Evolutionary conservation across 2,329 filamentous ascomycete genomes (phyloP), one percentile per base, ranked within the genome.

Genomic region (Diaporthe destruens): DNA sequence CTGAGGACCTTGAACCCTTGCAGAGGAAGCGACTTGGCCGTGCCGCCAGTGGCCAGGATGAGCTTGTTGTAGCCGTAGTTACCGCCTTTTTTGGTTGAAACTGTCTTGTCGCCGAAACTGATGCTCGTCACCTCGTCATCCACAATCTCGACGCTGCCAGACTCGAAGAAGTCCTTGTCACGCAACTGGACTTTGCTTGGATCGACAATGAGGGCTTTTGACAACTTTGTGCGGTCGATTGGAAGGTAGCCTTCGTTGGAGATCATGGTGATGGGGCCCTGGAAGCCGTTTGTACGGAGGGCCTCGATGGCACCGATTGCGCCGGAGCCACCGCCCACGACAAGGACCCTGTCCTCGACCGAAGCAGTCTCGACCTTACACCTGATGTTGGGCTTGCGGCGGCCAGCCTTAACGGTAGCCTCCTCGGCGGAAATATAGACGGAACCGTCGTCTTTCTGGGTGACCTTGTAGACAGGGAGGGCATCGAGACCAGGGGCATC

Each of bases 151-250:
- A 93, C 85, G 20, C 84, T 85, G 20, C 86, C 89, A 12, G 83
- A 83, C 72, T 91, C 91, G 82, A 94, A 98, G 89, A 93, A 98
- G 44, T 91, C 90, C 75, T 90, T 87, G 69, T 93, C 89, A 74
- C 96, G 89, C 87, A 91, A 93, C 54, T 92, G 90, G 55, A 98
- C 84, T 84, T 97, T 98, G 56, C 88, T 87, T 1, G 90, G 82
- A 80, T 99, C 96, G 8, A 93, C 90, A 75, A 98, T 88, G 16
- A 99, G 87, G 0, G 96, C 94, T 84, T 99, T 99, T 79, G 95
- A 98, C 54, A 99, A 88, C 86, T 98, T 98, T 14, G 96, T 94
- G 25, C 96, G 91, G 84, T 99, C 96, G 77, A 98, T 95, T 42
- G 95, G 95, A 44, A 93, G 88, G 80, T 96, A 93, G 29, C 93